A percentile compares a stretch with the other conserved stretches of the same genome.
Evolutionary conservation across 345 rosid genomes (phyloP).

Genomic region (Camelina neglecta): DNA sequence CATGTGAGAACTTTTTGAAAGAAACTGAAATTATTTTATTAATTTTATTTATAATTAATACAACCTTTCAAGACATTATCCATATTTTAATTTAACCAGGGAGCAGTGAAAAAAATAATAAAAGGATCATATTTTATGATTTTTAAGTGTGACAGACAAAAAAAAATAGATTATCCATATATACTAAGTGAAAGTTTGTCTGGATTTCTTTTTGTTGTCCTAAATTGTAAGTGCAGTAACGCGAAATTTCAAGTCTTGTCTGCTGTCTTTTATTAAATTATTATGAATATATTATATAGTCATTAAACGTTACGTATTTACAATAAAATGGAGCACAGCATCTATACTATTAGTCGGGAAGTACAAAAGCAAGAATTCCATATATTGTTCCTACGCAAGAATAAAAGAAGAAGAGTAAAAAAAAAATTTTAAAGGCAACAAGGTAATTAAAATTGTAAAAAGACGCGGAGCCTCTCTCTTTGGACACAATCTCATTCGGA

Average conservation of each 20-base stretch:
- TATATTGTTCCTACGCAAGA: too few relatives aligned
- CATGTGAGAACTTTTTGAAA: neutral
- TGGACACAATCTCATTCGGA: too few relatives aligned
- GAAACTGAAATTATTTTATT: neutral
- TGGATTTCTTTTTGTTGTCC: neutral
- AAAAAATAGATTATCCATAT: neutral
- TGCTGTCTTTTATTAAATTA: neutral
- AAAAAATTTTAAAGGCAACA: too few relatives aligned
- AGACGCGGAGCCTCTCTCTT: too few relatives aligned
- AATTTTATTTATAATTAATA: neutral
- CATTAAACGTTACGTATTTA: too few relatives aligned
- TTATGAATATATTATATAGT: too few relatives aligned
- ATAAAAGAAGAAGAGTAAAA: too few relatives aligned
- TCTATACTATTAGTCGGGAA: too few relatives aligned
- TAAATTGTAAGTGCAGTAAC: neutral
- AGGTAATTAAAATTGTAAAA: too few relatives aligned
- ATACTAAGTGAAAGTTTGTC: neutral
- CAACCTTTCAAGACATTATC: neutral
- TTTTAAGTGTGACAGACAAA: neutral
- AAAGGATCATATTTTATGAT: neutral
- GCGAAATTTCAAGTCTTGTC: neutral
- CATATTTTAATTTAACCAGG: neutral
- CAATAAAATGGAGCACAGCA: too few relatives aligned
- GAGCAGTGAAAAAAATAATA: neutral
- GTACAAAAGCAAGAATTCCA: too few relatives aligned